Evolutionary conservation across 495 filamentous ascomycete species (phyloP).

Genomic region (Melanomma pulvis-pyrius): DNA sequence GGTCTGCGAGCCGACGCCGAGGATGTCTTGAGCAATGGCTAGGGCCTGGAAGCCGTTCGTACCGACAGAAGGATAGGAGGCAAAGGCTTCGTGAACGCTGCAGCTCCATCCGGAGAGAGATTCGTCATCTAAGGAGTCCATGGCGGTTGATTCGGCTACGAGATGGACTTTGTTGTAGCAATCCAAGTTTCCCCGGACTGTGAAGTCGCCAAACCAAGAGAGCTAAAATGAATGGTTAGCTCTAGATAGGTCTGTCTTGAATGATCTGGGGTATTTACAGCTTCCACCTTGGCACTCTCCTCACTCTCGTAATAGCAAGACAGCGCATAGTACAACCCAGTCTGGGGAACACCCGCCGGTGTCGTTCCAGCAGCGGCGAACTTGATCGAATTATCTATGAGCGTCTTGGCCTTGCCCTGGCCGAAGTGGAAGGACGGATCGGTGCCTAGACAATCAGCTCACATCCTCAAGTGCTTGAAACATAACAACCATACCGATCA

Average conservation of each 20-base stretch:
- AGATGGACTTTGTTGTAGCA: slow-evolving; percentile 52
- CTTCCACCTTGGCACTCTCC: slow-evolving; percentile 44
- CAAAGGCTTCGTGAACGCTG: slow-evolving; percentile 54
- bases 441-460: slow-evolving; percentile 34
- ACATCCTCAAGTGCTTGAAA: neutral
- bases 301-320: slow-evolving; percentile 43
- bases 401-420: slow-evolving; percentile 37
- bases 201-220: slow-evolving; percentile 48
- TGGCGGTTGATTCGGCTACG: slow-evolving; percentile 48
- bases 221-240: slow-evolving; percentile 34
- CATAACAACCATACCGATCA: slow-evolving; percentile 40
- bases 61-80: slow-evolving; percentile 49
- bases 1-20: slow-evolving; percentile 45
- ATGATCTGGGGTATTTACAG: slow-evolving; percentile 13
- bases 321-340: slow-evolving; percentile 50
- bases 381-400: slow-evolving; percentile 48
- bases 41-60: slow-evolving; percentile 51
- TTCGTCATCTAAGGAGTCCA: slow-evolving; percentile 48
- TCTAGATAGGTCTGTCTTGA: neutral
- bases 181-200: slow-evolving; percentile 34
- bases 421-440: slow-evolving; percentile 45
- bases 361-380: slow-evolving; percentile 44
- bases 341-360: slow-evolving; percentile 29
- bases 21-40: slow-evolving; percentile 51
- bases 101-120: slow-evolving; percentile 54